These are phyloP conservation scores for Termitomyces sp. DNA, from an alignment of 768 basidiomycete species.

Conservation along the genomic window DNA sequence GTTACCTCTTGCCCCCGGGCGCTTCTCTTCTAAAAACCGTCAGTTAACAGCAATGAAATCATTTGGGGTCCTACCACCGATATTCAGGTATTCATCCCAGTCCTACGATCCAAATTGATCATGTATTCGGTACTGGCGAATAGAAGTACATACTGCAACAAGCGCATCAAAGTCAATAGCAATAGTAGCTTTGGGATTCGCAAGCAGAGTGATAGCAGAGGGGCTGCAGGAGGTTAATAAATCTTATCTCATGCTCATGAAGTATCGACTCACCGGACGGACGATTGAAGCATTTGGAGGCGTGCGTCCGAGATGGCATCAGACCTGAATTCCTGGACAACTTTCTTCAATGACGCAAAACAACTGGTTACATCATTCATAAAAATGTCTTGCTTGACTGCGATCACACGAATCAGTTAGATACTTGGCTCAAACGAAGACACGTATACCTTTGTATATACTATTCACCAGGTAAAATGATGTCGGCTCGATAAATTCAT, in stretches of 20 bases:
- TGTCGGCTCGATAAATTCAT: not conserved
- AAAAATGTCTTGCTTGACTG: conserved; percentile 84
- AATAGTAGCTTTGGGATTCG: conserved; percentile 44
- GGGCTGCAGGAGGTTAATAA: conserved; percentile 26
- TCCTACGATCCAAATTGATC: conserved; percentile 29
- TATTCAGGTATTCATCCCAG: conserved; percentile 59
- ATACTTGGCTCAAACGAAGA: not conserved
- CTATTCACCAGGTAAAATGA: conserved; percentile 10
- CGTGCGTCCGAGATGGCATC: conserved; percentile 40
- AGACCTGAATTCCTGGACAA: conserved; percentile 60
- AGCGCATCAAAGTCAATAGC: conserved; percentile 62
- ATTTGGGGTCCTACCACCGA: conserved; percentile 28
- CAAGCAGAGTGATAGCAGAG: conserved; percentile 45
- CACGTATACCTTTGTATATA: conserved; percentile 48
- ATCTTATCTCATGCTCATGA: not conserved
- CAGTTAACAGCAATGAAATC: not conserved
- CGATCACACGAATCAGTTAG: conserved; percentile 3
- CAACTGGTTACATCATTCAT: conserved; percentile 75
- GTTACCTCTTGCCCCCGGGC: conserved; percentile 21
- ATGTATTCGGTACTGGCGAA: not conserved
- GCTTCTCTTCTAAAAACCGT: conserved; percentile 3
- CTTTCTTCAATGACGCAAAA: conserved; percentile 73
- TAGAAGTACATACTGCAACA: conserved; percentile 42
- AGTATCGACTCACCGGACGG: conserved; percentile 45
- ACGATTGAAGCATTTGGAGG: conserved; percentile 69